Conservation (phyloP, 345 rosid species). For the Gossypium thurberi region DNA sequence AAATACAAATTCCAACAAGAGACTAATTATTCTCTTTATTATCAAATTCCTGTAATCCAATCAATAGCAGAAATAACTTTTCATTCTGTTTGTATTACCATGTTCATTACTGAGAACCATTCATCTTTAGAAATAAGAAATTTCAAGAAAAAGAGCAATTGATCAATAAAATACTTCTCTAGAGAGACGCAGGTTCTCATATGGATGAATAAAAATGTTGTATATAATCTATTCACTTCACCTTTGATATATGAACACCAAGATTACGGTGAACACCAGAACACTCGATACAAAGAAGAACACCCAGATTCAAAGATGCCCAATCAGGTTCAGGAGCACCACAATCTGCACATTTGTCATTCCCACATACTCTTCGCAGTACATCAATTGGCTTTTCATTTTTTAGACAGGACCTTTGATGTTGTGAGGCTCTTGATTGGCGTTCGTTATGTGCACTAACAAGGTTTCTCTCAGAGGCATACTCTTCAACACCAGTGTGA, state of each 20-base stretch:
- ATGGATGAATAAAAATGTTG: background rate
- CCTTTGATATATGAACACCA: slow-evolving; percentile 98
- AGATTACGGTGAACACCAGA: slow-evolving; percentile 99
- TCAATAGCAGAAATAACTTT: background rate
- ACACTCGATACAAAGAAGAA: slow-evolving; percentile 97
- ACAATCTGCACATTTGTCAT: slow-evolving; percentile 98
- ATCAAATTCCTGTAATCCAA: background rate
- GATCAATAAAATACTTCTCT: background rate
- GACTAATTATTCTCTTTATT: background rate
- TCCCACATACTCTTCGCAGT: slow-evolving; percentile 71
- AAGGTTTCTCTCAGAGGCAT: slow-evolving; percentile 61
- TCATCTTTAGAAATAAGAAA: background rate
- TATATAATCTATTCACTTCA: slow-evolving; percentile 14
- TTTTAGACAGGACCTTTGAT: slow-evolving; percentile 54
- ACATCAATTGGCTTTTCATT: slow-evolving; percentile 88
- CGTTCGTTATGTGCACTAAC: slow-evolving; percentile 52
- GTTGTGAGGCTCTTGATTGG: slow-evolving; percentile 56
- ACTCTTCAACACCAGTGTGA: slow-evolving; percentile 69
- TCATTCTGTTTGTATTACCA: background rate
- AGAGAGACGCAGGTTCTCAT: background rate
- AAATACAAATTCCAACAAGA: background rate
- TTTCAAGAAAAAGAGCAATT: background rate
- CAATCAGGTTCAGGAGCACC: slow-evolving; percentile 98
- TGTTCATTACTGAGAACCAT: background rate
- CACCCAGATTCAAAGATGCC: slow-evolving; percentile 97